Base-by-base conservation (phyloP, 306 rosid species). In the Vigna reflexopilosa region DNA sequence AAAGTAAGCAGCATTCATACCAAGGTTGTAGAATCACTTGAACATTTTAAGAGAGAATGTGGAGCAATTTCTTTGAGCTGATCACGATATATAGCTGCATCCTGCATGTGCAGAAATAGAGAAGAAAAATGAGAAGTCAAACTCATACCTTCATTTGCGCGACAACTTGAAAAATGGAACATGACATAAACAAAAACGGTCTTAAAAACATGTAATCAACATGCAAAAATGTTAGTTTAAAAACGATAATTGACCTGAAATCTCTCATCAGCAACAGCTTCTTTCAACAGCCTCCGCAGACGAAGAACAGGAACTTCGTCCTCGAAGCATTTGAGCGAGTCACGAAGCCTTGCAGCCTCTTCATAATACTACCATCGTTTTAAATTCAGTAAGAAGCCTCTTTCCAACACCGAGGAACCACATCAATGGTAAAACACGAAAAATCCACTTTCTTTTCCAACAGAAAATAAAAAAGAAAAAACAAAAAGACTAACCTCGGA, bases 301-400 rank as follows among this genome's bases (percentile, higher is more conserved):
- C 88, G 90, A 84, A 93, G 81, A 73, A 91, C 85, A 40, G 98
- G 97, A 70, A 91, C 88, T 10, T 89, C 89, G 22, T 89, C 87
- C 77, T 93, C 95, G 24, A 89, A 87, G 77, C 77, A 57, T 73
- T 79, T 93, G 56, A 93, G 71, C 24, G 89, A 87, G 85, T 91
- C 97, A 5, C 98, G 89, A 45, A 93, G 81, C 85, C 93, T 91
- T 57, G 95, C 93, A 19, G 97, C 98, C 76, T 93, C 95, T 83
- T 93, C 86, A 34, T 93, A 93, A 80, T 93, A 90, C 98, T 93
- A 79, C 28, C 40, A 79, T 22, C 45, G 7, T 68, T 62, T 20
- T 36, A 38, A 51, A 71, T 79, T 62, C 78, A 38, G 54, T 77
- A 66, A 67, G 3, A 54, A 77, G 19, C 55, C 45, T 15, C 45